phyloP scores from a whole-genome alignment of 805 yeast genomes.

The Yamadazyma endophytica region DNA sequence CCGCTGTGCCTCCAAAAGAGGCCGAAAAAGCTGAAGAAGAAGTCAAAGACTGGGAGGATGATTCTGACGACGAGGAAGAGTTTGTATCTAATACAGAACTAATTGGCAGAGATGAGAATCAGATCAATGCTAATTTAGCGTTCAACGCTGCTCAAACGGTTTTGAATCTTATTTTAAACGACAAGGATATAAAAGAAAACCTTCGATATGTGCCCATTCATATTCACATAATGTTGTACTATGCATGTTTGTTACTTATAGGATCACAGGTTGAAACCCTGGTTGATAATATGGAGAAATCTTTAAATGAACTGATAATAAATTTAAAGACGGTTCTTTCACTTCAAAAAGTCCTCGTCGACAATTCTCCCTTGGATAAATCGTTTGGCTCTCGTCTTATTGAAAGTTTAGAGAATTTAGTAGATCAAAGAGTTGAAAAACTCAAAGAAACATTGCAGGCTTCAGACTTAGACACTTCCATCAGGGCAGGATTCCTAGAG shows the following conservation, averaged over 20 bases:
- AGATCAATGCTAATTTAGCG: slow-evolving; percentile 47
- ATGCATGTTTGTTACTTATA: slow-evolving; percentile 55
- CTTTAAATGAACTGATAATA: slow-evolving; percentile 24
- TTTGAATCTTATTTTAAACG: slow-evolving; percentile 53
- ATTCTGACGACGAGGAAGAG: slow-evolving; percentile 24
- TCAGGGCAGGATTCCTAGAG: slow-evolving; percentile 12
- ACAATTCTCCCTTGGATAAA: slow-evolving; percentile 50
- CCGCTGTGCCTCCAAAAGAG: background rate
- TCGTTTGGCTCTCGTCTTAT: slow-evolving; percentile 45
- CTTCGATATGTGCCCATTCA: slow-evolving; percentile 68
- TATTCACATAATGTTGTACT: slow-evolving; percentile 66
- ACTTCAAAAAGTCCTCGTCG: slow-evolving; percentile 37
- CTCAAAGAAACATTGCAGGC: slow-evolving; percentile 7
- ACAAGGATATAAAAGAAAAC: slow-evolving; percentile 52
- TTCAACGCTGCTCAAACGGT: slow-evolving; percentile 61
- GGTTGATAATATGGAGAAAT: slow-evolving; percentile 11
- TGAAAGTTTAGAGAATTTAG: slow-evolving; percentile 25
- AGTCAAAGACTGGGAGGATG: slow-evolving; percentile 9
- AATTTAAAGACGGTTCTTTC: slow-evolving; percentile 41
- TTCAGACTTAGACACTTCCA: slow-evolving; percentile 2
- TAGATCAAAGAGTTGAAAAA: slow-evolving; percentile 21
- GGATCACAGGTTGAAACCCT: slow-evolving; percentile 40
- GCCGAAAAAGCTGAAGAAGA: slow-evolving; percentile 1
- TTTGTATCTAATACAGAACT: slow-evolving; percentile 29
- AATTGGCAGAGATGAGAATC: slow-evolving; percentile 28